A percentile compares a stretch with the other conserved stretches of the same genome.
phyloP scores from a whole-genome alignment of 345 rosid genomes.

The Psidium friedrichsthalianum region DNA sequence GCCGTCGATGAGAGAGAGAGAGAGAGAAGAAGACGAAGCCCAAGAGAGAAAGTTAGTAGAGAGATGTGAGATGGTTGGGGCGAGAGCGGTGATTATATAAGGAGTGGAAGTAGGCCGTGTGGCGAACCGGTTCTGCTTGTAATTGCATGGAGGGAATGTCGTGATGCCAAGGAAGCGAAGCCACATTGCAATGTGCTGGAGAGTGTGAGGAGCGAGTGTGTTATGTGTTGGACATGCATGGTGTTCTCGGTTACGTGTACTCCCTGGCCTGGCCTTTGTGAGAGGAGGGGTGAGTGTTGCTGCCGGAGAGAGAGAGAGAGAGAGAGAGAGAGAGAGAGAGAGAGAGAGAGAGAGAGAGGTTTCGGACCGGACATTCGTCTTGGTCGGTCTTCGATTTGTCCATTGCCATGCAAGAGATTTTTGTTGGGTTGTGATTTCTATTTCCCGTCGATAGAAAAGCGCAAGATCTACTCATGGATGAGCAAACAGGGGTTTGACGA shows the following conservation, averaged over 20 bases:
- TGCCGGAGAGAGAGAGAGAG: neutral
- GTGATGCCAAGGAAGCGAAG: neutral
- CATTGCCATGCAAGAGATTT: no score
- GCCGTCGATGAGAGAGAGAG: neutral
- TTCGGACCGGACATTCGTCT: neutral
- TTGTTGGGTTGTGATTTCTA: no score
- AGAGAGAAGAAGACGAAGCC: neutral
- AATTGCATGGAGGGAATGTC: neutral
- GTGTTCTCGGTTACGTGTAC: neutral
- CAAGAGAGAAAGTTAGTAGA: neutral
- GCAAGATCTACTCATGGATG: no score
- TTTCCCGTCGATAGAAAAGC: no score
- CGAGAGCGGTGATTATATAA: neutral
- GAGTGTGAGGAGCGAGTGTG: neutral
- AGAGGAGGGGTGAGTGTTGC: neutral
- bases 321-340: neutral
- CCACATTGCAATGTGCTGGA: neutral
- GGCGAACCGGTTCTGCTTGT: neutral
- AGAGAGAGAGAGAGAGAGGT: neutral
- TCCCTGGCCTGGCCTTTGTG: neutral
- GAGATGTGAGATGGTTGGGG: neutral
- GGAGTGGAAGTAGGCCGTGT: neutral
- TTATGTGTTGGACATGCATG: constrained; percentile 1
- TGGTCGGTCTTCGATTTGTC: neutral
- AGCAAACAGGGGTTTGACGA: no score